Evolutionary conservation across 495 filamentous ascomycete genomes (phyloP).

Genomic region (Umbilicaria muhlenbergii): DNA sequence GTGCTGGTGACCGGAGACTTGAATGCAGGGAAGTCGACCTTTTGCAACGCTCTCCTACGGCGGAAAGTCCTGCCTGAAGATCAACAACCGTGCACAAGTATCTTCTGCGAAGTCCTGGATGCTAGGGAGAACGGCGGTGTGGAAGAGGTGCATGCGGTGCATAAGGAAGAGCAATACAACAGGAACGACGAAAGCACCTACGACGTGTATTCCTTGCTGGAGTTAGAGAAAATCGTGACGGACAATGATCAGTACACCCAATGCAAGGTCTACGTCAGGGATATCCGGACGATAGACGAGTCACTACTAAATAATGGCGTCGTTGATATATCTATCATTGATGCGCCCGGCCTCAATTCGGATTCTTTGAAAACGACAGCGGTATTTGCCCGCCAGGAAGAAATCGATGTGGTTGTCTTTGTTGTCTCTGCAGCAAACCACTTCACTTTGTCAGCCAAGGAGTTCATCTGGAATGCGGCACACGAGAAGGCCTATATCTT

Average conservation of each 20-base stretch:
- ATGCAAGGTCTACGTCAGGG: conserved; percentile 93
- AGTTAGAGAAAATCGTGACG: conserved; percentile 77
- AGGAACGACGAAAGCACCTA: conserved; percentile 89
- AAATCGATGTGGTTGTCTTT: conserved; percentile 97
- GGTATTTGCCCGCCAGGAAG: conserved; percentile 90
- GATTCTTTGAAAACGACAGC: conserved; percentile 95
- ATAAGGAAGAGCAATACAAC: conserved; percentile 62
- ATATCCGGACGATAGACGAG: conserved; percentile 79
- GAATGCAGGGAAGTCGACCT: conserved; percentile 96
- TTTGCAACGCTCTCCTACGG: conserved; percentile 88
- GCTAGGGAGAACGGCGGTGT: conserved; percentile 75
- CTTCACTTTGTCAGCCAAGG: conserved; percentile 88
- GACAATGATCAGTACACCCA: conserved; percentile 79
- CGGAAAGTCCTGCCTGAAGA: conserved; percentile 91
- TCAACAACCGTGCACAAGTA: conserved; percentile 96
- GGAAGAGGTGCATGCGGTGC: conserved; percentile 92
- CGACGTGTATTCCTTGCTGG: conserved; percentile 57
- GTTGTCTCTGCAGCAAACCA: conserved; percentile 96
- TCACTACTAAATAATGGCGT: conserved; percentile 94
- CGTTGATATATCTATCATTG: conserved; percentile 93
- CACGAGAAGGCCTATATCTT: conserved; percentile 98
- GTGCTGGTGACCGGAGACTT: conserved; percentile 94
- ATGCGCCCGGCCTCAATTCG: conserved; percentile 87
- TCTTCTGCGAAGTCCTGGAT: conserved; percentile 95
- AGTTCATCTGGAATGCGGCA: conserved; percentile 91